Base-by-base conservation (phyloP, 2,329 filamentous ascomycete genomes). In the Westerdykella sp. region DNA sequence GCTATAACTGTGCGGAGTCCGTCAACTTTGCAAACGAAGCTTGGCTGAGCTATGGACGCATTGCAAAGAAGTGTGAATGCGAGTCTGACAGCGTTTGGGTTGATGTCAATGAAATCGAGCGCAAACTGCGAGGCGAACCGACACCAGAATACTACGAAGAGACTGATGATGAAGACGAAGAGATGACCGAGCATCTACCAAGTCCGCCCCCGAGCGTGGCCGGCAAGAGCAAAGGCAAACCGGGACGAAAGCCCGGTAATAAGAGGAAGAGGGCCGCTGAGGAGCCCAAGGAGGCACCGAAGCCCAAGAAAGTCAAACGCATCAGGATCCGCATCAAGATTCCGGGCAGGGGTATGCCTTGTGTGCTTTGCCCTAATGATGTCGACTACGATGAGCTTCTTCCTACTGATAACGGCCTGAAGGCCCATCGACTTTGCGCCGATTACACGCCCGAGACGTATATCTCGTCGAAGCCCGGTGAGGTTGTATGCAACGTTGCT, bases 61-160 rank as follows among this genome's bases (percentile, higher is more conserved):
- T 95, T 54, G 93, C 93, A 13, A 95, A 96, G 69, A 94, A 93
- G 66, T 98, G 93, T 68, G 84, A 97, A 60, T 98, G 93, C 63
- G 90, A 95, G 52, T 83, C 94, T 47, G 93, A 98, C 72, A 97
- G 91, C 59, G 93, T 98, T 3, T 98, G 94, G 90, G 89, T 98
- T 41, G 90, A 98, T 61, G 89, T 97, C 4, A 83, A 87, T 45
- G 93, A 96, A 58, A 94, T 98, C 44, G 89, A 98, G 69, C 87
- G 93, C 48, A 96, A 94, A 65, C 71, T 97, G 37, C 81, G 90
- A 40, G 93, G 93, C 35, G 90, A 97, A 63, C 74, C 78, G 4
- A 84, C 81, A 3, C 84, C 87, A 45, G 87, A 87, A 5, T 87
- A 89, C 54, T 87, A 86, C 55, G 85, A 90, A 60, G 84, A 88